Evolutionary conservation across 2,329 filamentous ascomycete genomes (phyloP), one percentile per base, ranked within the genome.

Genomic region (Cryphonectria parasitica): DNA sequence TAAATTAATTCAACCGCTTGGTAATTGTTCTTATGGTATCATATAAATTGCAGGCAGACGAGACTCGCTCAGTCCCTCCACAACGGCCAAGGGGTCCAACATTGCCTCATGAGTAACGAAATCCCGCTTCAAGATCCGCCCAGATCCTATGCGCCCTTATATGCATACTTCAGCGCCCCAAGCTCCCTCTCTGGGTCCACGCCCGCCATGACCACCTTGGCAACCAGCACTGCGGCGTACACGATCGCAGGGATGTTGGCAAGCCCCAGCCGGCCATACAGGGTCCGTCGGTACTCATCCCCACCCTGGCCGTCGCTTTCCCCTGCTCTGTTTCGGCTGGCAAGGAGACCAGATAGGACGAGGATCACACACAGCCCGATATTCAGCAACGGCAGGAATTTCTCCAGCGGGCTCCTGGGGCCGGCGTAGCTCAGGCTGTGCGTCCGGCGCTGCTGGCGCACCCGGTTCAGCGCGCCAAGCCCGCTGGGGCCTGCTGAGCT

Each of bases 181-280:
- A 95, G 79, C 76, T 92, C 91, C 73, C 83, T 81, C 76, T 88
- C 89, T 6, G 92, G 87, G 80, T 94, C 90, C 11, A 94, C 87
- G 64, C 89, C 85, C 3, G 86, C 85, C 86, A 94, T 90, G 76
- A 91, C 84, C 66, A 87, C 80, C 79, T 93, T 90, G 41, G 88
- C 88, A 63, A 87, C 79, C 69, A 93, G 75, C 7, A 90, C 84
- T 28, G 92, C 83, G 0, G 74, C 83, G 75, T 92, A 90, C 1
- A 94, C 86, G 1, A 90, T 78, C 0, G 80, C 83, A 0, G 89
- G 88, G 66, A 90, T 74, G 82, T 84, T 36, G 82, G 84, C 77
- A 71, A 81, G 75, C 67, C 78, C 78, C 67, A 79, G 62, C 71
- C 62, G 66, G 22, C 68, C 71, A 19, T 64, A 72, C 41, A 68